Base-by-base conservation (phyloP, 2,329 filamentous ascomycete genomes). In the Hypoxylon sp. region DNA sequence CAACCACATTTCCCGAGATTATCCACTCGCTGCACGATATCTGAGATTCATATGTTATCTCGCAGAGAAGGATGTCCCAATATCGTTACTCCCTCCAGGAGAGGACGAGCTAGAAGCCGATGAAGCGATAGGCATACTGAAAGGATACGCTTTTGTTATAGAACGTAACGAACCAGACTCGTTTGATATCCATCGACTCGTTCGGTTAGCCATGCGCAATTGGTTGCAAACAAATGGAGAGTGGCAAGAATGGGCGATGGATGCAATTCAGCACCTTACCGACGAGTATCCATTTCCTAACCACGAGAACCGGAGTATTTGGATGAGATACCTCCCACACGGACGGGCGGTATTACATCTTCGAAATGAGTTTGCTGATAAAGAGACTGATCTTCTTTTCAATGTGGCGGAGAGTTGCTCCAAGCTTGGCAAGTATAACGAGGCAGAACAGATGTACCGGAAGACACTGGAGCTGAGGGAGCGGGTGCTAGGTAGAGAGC, bases 71-170 rank as follows among this genome's bases (percentile, higher is more conserved):
- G 54, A 67, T 9, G 63, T 68, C 9, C 48, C 55, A 11, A n/a
- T n/a, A n/a, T 51, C 27, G 11, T 23, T 58, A 5, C n/a, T 62
- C 2, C 41, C 41, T 3, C 3, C 20, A n/a, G 50, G 20, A 24
- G 13, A 40, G 2, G 2, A 45, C 17, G 21, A 60, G 13, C 6
- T 54, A 20, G 24, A 55, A 29, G 10, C 13, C 5, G 35, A 43
- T 6, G 29, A 64, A 33, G 54, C 61, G 3, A 48, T 64, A 8
- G 48, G 51, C 3, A 49, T 24, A 3, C 29, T 64, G 13, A 57
- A 56, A 45, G 58, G 20, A 24, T 64, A 64, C 47, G 67, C 66
- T 4, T 76, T 77, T 26, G 61, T 77, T 17, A 60, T 50, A 2
- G 35, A 72, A 24, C 69, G 63, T 1, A 24, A 58, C 8, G 49